These are phyloP conservation scores for Haematococcus sp. DNA, from an alignment of 139 green algal species.

Conservation along the genomic window DNA sequence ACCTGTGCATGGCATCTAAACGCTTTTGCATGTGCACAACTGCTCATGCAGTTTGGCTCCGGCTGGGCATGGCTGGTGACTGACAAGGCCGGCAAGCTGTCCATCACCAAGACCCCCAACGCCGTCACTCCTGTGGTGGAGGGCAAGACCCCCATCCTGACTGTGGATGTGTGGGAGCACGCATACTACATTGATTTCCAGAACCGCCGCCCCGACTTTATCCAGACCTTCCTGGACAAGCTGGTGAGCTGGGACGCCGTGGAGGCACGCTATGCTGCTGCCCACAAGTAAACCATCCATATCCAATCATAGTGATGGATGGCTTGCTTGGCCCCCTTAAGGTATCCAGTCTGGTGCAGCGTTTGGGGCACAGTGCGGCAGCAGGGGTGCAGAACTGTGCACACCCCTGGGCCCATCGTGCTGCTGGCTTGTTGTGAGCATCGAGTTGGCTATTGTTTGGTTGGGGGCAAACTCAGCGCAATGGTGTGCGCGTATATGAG, in stretches of 20 bases:
- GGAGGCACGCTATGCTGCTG: constrained; percentile 45
- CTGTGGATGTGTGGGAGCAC: constrained; percentile 94
- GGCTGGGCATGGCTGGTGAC: constrained; percentile 91
- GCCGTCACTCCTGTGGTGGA: constrained; percentile 80
- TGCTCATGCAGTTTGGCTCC: constrained; percentile 81
- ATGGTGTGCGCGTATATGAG: too few relatives aligned
- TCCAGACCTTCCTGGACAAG: constrained; percentile 82
- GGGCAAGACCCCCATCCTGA: constrained; percentile 83
- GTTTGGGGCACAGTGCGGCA: too few relatives aligned
- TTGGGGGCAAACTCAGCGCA: too few relatives aligned
- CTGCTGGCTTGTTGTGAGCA: too few relatives aligned
- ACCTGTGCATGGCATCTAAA: too few relatives aligned
- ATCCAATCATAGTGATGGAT: too few relatives aligned
- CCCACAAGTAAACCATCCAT: constrained; percentile 9
- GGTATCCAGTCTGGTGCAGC: too few relatives aligned
- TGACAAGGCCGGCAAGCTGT: constrained; percentile 78
- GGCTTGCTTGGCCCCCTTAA: too few relatives aligned
- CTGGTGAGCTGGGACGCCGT: constrained; percentile 86
- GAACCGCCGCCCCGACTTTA: constrained; percentile 65
- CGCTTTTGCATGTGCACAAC: too few relatives aligned
- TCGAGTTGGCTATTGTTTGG: too few relatives aligned
- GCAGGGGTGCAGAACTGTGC: too few relatives aligned
- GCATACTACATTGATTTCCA: constrained; percentile 48
- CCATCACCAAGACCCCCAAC: constrained; percentile 92
- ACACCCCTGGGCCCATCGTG: too few relatives aligned